Percentiles rank a stretch among this genome's conserved stretches.
These are phyloP conservation scores for Scutellaria baicalensis DNA, from an alignment of 257 asterid genomes.

Conservation along the genomic window DNA sequence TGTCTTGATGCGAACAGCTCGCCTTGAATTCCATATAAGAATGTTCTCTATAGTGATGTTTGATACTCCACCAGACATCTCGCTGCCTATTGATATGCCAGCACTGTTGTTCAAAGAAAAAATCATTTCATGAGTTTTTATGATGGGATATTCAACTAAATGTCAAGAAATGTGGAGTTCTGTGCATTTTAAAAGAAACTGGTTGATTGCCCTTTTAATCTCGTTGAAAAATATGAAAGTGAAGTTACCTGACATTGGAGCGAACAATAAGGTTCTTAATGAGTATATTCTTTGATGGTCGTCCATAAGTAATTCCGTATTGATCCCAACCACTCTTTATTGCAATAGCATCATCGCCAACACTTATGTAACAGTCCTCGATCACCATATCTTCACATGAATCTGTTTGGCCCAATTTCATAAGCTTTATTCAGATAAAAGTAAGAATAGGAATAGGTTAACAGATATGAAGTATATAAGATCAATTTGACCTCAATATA, in stretches of 20 bases:
- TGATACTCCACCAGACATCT: conserved; percentile 97
- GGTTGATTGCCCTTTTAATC: neutral
- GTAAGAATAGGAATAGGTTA: neutral
- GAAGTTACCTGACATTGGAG: conserved; percentile 82
- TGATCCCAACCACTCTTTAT: conserved; percentile 99
- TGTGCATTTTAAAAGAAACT: neutral
- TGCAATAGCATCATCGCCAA: conserved; percentile 92
- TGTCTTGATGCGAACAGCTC: conserved; percentile 93
- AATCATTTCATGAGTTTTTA: neutral
- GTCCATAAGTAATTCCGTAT: conserved; percentile 68
- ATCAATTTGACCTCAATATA: neutral
- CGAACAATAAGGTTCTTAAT: conserved; percentile 79
- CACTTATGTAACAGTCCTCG: conserved; percentile 94
- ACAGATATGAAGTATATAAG: neutral
- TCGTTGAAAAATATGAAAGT: neutral
- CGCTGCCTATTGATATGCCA: conserved; percentile 95
- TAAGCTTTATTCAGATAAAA: neutral
- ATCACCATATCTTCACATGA: conserved; percentile 90
- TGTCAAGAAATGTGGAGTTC: neutral
- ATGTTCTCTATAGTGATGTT: conserved; percentile 75
- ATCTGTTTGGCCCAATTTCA: conserved; percentile 40
- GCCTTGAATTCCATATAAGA: conserved; percentile 75
- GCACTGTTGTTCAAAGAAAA: conserved; percentile 54
- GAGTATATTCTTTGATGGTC: conserved; percentile 75
- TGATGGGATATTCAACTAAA: neutral